phyloP scores from a whole-genome alignment of 2,329 filamentous ascomycete genomes.

The Nannizziopsis barbatae region DNA sequence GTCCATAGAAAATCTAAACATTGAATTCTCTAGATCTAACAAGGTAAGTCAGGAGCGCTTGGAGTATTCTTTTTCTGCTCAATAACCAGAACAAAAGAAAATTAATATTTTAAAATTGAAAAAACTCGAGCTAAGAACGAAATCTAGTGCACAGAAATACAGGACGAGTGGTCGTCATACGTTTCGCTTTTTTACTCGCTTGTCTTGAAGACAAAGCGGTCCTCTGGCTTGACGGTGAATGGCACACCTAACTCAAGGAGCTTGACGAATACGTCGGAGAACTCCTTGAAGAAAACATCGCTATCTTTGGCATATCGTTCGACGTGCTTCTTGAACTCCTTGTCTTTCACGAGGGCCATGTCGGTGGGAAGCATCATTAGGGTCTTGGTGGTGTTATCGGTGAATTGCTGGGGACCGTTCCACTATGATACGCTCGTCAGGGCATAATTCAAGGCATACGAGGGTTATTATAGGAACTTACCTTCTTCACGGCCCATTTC shows the following conservation, averaged over 20 bases:
- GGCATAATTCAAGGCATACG: not conserved
- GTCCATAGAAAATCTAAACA: too few relatives aligned
- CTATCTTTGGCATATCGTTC: slow-evolving; percentile 87
- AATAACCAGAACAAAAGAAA: too few relatives aligned
- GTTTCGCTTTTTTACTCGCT: slow-evolving; percentile 22
- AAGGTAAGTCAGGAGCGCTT: too few relatives aligned
- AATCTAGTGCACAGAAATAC: slow-evolving; percentile 3
- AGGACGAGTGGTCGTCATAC: not conserved
- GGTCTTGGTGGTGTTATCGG: slow-evolving; percentile 75
- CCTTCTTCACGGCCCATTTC: slow-evolving; percentile 80
- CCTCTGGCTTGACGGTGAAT: slow-evolving; percentile 56
- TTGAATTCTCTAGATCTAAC: too few relatives aligned
- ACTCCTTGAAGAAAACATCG: slow-evolving; percentile 87
- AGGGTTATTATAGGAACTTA: slow-evolving; percentile 9
- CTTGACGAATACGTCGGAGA: slow-evolving; percentile 63
- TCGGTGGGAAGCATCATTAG: slow-evolving; percentile 98
- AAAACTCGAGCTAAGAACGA: not conserved
- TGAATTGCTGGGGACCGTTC: slow-evolving; percentile 81
- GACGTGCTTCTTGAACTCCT: slow-evolving; percentile 67
- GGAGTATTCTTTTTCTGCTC: too few relatives aligned
- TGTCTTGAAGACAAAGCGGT: slow-evolving; percentile 54
- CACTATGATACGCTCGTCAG: slow-evolving; percentile 39
- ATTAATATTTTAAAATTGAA: not conserved
- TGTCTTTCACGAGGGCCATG: slow-evolving; percentile 76
- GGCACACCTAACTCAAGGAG: slow-evolving; percentile 93